phyloP scores from a whole-genome alignment of 129 eudicot genomes.

The Tagetes erecta region DNA sequence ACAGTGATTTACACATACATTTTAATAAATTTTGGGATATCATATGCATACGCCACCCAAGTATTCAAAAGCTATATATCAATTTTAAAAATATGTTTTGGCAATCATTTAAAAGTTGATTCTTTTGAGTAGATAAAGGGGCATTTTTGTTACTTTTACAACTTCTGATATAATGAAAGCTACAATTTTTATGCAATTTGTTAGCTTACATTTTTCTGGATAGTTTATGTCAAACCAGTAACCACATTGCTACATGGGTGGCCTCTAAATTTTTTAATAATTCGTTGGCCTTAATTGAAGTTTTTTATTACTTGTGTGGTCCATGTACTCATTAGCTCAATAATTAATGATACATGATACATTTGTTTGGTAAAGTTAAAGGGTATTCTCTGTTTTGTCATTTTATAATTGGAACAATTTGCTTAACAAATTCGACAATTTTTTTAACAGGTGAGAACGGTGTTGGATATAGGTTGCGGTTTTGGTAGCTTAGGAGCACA shows the following conservation, averaged over 20 bases:
- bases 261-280: background rate
- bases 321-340: background rate
- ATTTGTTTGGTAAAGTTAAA: constrained; percentile 5
- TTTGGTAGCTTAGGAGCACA: constrained; percentile 98
- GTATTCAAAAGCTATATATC: background rate
- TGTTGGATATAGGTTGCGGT: constrained; percentile 96
- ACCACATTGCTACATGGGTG: background rate
- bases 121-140: background rate
- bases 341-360: background rate
- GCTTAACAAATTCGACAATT: background rate
- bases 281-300: background rate
- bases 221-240: background rate
- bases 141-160: background rate
- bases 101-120: background rate
- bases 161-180: background rate
- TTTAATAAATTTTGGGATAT: background rate
- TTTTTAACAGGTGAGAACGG: constrained; percentile 78
- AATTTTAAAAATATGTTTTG: background rate
- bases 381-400: background rate
- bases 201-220: background rate
- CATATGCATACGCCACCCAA: background rate
- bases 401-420: constrained; percentile 10
- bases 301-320: background rate
- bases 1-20: constrained; percentile 3
- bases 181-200: background rate